Evolutionary conservation across 163 green algal species (phyloP).

Genomic region (Chlamydomonas reinhardtii): DNA sequence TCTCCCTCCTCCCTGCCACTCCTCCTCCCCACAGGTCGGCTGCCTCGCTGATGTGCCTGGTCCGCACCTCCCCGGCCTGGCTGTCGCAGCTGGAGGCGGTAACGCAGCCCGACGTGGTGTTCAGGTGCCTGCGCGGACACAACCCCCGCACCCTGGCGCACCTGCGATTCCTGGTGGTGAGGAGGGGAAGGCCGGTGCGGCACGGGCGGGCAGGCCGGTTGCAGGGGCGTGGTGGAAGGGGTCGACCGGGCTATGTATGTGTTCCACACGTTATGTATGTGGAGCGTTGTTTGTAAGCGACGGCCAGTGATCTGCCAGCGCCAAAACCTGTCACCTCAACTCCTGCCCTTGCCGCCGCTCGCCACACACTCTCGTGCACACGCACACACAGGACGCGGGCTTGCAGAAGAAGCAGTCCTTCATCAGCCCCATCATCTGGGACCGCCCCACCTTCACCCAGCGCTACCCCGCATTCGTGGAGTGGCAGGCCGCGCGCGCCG

Average conservation of each 20-base stretch:
- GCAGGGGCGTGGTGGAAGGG: too few relatives aligned
- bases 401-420: slow-evolving; percentile 14
- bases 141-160: slow-evolving; percentile 12
- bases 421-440: slow-evolving; percentile 19
- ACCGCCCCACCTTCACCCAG: slow-evolving; percentile 7
- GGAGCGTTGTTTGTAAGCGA: too few relatives aligned
- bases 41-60: neutral
- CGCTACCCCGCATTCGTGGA: slow-evolving; percentile 26
- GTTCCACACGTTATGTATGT: too few relatives aligned
- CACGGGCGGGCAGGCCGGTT: neutral
- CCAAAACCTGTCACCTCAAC: too few relatives aligned
- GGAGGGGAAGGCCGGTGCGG: neutral
- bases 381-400: slow-evolving; percentile 8
- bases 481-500: slow-evolving; percentile 12
- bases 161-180: slow-evolving; percentile 39
- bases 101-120: neutral
- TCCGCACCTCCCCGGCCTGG: slow-evolving; percentile 23
- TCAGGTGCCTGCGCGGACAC: slow-evolving; percentile 4
- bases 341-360: too few relatives aligned
- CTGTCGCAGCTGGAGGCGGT: slow-evolving; percentile 6
- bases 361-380: too few relatives aligned
- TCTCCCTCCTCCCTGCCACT: too few relatives aligned
- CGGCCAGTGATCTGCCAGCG: too few relatives aligned
- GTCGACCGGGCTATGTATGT: too few relatives aligned
- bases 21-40: neutral